Conservation (phyloP, 495 filamentous ascomycete species). For the Wilcoxina mikolae region DNA sequence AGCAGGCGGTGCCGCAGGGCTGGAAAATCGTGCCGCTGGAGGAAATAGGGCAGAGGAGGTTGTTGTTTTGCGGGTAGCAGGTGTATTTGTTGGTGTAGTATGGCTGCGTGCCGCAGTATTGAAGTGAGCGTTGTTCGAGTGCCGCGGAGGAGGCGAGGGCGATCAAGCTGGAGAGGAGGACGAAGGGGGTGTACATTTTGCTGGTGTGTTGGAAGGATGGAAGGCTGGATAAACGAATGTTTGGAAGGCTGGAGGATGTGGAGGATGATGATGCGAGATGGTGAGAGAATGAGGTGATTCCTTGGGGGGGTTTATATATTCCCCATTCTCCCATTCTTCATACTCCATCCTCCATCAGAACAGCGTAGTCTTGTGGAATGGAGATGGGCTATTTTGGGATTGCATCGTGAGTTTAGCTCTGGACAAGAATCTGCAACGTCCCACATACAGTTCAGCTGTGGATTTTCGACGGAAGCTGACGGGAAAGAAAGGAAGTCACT, state of each 20-base stretch:
- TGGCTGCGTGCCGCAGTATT: conserved; percentile 13
- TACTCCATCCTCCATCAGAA: too few species aligned
- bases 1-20: conserved; percentile 21
- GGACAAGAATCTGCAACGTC: too few species aligned
- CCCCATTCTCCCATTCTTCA: not conserved
- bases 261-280: not conserved
- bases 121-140: conserved; percentile 5
- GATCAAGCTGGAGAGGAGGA: conserved; percentile 7
- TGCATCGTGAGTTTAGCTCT: too few species aligned
- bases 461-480: too few species aligned
- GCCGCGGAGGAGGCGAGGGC: conserved; percentile 10
- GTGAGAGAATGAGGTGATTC: not conserved
- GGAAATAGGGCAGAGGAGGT: conserved; percentile 24
- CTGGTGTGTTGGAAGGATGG: not conserved
- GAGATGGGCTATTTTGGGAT: too few species aligned
- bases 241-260: not conserved
- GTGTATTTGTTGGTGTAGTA: conserved; percentile 17
- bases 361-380: too few species aligned
- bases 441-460: too few species aligned
- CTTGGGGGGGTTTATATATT: not conserved
- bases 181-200: not conserved
- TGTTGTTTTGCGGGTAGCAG: conserved; percentile 12
- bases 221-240: not conserved
- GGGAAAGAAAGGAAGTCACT: too few species aligned
- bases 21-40: conserved; percentile 14